Conservation (phyloP, 345 rosid species). For the Diplotaxis tenuifolia region DNA sequence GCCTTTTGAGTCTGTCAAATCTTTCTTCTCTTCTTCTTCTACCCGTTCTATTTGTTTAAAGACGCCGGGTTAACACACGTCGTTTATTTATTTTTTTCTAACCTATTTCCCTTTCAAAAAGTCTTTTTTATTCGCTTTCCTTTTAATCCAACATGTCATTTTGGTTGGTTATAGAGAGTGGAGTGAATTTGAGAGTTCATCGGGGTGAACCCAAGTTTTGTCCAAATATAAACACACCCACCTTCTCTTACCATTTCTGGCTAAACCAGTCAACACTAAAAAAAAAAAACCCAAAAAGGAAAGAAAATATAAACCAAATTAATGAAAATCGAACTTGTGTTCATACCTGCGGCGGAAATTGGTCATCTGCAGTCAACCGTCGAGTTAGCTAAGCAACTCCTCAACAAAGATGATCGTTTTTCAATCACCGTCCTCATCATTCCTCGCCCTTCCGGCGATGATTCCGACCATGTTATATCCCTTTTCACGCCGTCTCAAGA, state of each 20-base stretch:
- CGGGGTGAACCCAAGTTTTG: no score
- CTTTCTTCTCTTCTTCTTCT: no score
- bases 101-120: no score
- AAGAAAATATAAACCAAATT: not conserved
- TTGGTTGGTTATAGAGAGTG: no score
- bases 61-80: no score
- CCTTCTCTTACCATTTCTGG: not conserved
- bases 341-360: constrained; percentile 43
- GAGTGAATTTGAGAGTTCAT: no score
- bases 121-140: no score
- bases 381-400: constrained; percentile 44
- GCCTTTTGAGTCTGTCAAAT: no score
- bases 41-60: no score
- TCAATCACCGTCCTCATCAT: constrained; percentile 46
- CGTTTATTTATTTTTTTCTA: no score
- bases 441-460: constrained; percentile 2
- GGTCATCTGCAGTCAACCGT: constrained; percentile 50
- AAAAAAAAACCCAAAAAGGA: not conserved
- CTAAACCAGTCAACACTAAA: not conserved
- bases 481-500: constrained; percentile 9
- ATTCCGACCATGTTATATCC: constrained; percentile 6
- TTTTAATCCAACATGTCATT: no score
- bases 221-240: not conserved
- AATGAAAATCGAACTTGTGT: constrained; percentile 44
- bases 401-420: constrained; percentile 31